Percentiles rank a stretch among this genome's conserved stretches.
phyloP scores from a whole-genome alignment of 2,329 filamentous ascomycete species.

The Aspergillus aculeatinus region DNA sequence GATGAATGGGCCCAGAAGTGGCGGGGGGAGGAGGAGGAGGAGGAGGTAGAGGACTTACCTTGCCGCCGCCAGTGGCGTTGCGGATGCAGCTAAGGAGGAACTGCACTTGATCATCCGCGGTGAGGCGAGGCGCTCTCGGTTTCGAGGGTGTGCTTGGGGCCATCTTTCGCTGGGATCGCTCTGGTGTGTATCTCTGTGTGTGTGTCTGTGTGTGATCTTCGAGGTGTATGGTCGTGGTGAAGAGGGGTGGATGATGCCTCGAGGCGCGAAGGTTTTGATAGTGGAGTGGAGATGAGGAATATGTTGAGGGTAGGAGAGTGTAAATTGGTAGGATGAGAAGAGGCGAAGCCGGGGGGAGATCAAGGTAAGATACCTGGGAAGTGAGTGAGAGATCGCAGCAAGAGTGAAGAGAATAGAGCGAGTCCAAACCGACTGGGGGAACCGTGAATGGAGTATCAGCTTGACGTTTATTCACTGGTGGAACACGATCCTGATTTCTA shows the following conservation, averaged over 20 bases:
- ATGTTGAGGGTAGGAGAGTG: too few species aligned
- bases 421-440: too few species aligned
- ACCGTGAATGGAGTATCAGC: not conserved
- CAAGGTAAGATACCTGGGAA: not conserved
- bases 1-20: not conserved
- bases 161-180: not conserved
- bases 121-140: slow-evolving; percentile 46
- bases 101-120: slow-evolving; percentile 59
- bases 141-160: not conserved
- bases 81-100: slow-evolving; percentile 68
- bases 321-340: not conserved
- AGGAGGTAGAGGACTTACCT: slow-evolving; percentile 45
- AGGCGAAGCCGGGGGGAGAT: not conserved
- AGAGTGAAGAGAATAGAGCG: not conserved
- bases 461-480: not conserved
- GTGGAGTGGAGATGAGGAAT: not conserved
- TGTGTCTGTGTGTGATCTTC: too few species aligned
- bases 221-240: not conserved
- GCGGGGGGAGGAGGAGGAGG: not conserved
- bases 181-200: too few species aligned
- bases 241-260: not conserved
- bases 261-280: not conserved
- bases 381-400: not conserved
- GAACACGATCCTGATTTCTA: not conserved
- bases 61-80: slow-evolving; percentile 60